Percentiles rank a stretch among this genome's conserved stretches.
These are phyloP conservation scores for Ganoderma sp. DNA, from an alignment of 1,284 basidiomycete species.

Conservation along the genomic window DNA sequence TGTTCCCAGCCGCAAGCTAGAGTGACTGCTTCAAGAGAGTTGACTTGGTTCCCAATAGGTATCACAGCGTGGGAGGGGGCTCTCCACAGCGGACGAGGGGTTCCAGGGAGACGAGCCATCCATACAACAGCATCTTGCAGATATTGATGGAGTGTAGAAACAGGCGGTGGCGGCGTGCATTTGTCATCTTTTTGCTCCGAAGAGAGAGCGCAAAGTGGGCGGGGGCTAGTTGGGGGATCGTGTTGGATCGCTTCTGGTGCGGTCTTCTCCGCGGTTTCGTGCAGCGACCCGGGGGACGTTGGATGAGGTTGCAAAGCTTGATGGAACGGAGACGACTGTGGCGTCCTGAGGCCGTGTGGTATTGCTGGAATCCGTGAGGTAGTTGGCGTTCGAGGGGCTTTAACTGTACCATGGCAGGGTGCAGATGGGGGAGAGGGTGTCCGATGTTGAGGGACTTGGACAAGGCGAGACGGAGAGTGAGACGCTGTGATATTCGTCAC, in stretches of 20 bases:
- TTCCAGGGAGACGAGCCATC: conserved; percentile 29
- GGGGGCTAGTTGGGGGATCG: background rate
- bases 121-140: conserved; percentile 35
- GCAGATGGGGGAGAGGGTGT: background rate
- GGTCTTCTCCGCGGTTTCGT: background rate
- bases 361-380: too few species aligned
- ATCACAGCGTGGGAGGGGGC: conserved; percentile 33
- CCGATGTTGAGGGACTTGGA: background rate
- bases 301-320: background rate
- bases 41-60: conserved; percentile 32
- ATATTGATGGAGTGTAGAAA: conserved; percentile 26
- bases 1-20: conserved; percentile 36
- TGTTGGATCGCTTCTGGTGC: background rate
- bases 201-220: background rate
- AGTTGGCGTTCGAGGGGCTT: background rate
- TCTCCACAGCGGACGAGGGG: conserved; percentile 34
- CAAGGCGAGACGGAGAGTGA: background rate
- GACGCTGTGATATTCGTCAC: conserved; percentile 34
- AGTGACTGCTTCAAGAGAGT: conserved; percentile 35
- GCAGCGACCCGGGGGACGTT: background rate
- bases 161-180: background rate
- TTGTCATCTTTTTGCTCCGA: background rate
- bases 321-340: background rate
- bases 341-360: background rate
- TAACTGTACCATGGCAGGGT: background rate